phyloP scores from a whole-genome alignment of 139 green algal genomes.

The Micractinium sp. region DNA sequence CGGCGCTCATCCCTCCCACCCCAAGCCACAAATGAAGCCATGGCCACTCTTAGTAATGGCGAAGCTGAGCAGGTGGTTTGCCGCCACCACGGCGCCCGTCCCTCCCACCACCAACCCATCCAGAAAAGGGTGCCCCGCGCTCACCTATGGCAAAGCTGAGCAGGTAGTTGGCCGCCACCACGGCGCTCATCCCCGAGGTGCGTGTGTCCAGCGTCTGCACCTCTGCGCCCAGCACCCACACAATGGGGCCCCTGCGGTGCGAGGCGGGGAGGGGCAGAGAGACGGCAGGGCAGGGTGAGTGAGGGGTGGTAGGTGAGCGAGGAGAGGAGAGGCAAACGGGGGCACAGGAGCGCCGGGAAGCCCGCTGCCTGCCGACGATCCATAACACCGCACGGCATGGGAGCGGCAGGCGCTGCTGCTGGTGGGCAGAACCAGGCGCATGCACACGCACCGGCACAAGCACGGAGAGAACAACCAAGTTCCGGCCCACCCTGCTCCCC shows the following conservation, averaged over 20 bases:
- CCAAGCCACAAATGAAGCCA: not conserved
- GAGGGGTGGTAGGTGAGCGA: no score
- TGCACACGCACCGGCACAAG: no score
- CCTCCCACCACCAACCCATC: no score
- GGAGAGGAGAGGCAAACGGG: not conserved
- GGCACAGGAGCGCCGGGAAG: no score
- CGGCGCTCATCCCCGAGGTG: conserved; percentile 49
- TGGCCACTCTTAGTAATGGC: not conserved
- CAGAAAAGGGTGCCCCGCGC: not conserved
- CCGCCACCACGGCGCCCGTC: no score
- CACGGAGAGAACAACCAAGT: no score
- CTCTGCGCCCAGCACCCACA: conserved; percentile 33
- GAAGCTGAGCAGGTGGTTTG: not conserved
- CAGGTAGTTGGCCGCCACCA: conserved; percentile 68
- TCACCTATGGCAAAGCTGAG: conserved; percentile 79
- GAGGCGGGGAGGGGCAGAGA: not conserved
- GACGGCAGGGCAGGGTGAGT: not conserved
- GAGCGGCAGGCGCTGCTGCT: not conserved
- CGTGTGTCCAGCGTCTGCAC: conserved; percentile 44
- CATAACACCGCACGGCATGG: not conserved
- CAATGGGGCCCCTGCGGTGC: conserved; percentile 27
- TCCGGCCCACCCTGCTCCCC: no score
- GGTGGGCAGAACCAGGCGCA: no score
- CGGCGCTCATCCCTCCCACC: no score
- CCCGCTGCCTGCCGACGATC: not conserved